Percentiles rank a stretch among this genome's conserved stretches.
Conservation (phyloP, 2,329 filamentous ascomycete genomes). For the Balansia obtecta region DNA sequence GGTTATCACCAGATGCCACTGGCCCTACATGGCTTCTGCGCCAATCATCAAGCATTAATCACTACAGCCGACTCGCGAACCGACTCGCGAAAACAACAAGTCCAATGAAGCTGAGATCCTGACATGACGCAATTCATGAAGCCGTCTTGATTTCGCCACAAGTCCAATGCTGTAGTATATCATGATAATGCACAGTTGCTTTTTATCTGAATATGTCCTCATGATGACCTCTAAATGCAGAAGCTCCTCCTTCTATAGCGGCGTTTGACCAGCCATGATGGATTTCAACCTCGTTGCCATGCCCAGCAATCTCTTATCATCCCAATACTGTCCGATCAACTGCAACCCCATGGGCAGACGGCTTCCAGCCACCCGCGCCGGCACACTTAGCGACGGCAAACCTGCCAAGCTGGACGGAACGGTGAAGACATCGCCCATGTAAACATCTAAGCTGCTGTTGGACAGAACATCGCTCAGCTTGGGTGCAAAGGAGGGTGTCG, state of each 20-base stretch:
- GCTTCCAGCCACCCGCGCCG: conserved; percentile 28
- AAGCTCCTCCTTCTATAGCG: background rate
- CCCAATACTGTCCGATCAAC: conserved; percentile 69
- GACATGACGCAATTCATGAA: no score
- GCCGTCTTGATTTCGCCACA: background rate
- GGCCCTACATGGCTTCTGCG: no score
- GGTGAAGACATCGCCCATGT: conserved; percentile 91
- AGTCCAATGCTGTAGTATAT: background rate
- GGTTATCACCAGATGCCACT: no score
- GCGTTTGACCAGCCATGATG: conserved; percentile 21
- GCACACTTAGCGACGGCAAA: conserved; percentile 76
- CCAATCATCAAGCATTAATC: no score
- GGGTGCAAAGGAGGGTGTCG: conserved; percentile 66
- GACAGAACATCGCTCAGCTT: conserved; percentile 42
- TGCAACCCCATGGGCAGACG: conserved; percentile 47
- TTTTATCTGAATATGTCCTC: background rate
- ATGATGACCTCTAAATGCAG: conserved; percentile 2
- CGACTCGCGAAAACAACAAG: no score
- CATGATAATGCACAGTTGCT: background rate
- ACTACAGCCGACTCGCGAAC: no score
- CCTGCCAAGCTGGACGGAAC: conserved; percentile 90
- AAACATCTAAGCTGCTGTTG: conserved; percentile 55
- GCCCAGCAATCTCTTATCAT: conserved; percentile 52
- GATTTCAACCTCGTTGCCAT: conserved; percentile 32
- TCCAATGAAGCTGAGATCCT: no score